Conservation (phyloP, 495 filamentous ascomycete genomes). For the Penicillium lividum region DNA sequence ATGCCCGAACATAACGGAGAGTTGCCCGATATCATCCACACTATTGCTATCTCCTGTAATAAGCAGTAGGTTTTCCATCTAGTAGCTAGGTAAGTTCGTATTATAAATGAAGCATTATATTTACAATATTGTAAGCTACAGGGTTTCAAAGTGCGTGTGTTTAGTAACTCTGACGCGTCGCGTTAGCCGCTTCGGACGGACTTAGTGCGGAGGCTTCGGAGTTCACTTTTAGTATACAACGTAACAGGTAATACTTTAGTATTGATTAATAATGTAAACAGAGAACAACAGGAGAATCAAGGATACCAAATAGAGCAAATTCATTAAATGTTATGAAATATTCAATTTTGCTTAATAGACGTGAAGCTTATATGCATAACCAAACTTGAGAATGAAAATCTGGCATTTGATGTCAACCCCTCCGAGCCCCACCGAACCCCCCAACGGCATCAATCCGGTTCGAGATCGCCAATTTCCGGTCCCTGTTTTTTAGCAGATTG, state of each 20-base stretch:
- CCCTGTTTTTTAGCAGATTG: slow-evolving; percentile 4
- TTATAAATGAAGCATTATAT: too few relatives aligned
- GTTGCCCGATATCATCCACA: too few relatives aligned
- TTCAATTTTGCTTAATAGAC: neutral
- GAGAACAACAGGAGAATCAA: neutral
- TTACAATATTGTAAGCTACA: too few relatives aligned
- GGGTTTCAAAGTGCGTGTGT: too few relatives aligned
- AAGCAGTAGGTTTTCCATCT: too few relatives aligned
- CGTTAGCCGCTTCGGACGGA: neutral
- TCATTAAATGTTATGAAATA: neutral
- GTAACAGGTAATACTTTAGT: neutral
- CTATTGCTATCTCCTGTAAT: too few relatives aligned
- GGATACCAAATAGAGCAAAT: neutral
- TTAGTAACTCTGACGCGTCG: too few relatives aligned
- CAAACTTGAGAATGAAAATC: neutral
- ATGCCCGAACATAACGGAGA: too few relatives aligned
- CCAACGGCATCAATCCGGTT: slow-evolving; percentile 18
- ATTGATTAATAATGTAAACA: neutral
- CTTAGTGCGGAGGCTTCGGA: neutral
- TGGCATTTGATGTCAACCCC: slow-evolving; percentile 16
- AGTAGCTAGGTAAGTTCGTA: too few relatives aligned
- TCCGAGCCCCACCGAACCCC: slow-evolving; percentile 23
- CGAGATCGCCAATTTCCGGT: slow-evolving; percentile 7
- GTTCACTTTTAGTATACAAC: neutral
- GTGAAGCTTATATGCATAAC: too few relatives aligned